Evolutionary conservation across 192 early-diverging fungal species (phyloP).

Genomic region (Umbelopsis sp.): DNA sequence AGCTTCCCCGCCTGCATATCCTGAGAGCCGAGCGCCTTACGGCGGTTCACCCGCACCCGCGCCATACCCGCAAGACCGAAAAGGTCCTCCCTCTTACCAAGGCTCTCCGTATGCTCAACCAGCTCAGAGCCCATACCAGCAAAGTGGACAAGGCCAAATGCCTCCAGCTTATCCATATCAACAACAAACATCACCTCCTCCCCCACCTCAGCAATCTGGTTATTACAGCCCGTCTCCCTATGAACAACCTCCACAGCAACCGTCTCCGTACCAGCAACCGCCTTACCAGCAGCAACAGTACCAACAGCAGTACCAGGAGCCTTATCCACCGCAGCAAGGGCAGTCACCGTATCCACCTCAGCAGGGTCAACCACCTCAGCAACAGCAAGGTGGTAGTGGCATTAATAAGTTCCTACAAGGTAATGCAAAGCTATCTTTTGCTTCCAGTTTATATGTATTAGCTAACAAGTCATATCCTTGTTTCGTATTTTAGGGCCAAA

Average conservation of each 20-base stretch:
- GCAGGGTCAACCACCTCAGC: neutral
- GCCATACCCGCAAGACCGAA: neutral
- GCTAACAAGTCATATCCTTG: neutral
- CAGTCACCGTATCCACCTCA: neutral
- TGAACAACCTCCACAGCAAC: slow-evolving; percentile 7
- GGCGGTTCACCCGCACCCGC: neutral
- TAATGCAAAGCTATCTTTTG: neutral
- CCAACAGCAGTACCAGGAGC: neutral
- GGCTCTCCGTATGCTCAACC: neutral
- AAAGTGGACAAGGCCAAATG: too few relatives aligned
- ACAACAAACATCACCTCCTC: neutral
- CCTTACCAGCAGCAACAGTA: slow-evolving; percentile 19
- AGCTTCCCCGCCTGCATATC: neutral
- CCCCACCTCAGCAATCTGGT: neutral
- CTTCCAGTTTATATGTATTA: neutral
- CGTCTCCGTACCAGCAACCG: slow-evolving; percentile 9
- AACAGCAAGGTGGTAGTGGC: neutral
- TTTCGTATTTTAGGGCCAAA: neutral
- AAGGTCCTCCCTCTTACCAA: slow-evolving; percentile 4
- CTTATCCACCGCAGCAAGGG: slow-evolving; percentile 8
- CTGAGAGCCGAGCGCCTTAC: neutral
- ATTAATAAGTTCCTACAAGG: neutral
- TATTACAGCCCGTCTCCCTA: neutral
- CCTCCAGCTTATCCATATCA: neutral
- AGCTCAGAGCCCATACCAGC: neutral